Conservation (phyloP, 768 basidiomycete genomes). For the Russula virescens region DNA sequence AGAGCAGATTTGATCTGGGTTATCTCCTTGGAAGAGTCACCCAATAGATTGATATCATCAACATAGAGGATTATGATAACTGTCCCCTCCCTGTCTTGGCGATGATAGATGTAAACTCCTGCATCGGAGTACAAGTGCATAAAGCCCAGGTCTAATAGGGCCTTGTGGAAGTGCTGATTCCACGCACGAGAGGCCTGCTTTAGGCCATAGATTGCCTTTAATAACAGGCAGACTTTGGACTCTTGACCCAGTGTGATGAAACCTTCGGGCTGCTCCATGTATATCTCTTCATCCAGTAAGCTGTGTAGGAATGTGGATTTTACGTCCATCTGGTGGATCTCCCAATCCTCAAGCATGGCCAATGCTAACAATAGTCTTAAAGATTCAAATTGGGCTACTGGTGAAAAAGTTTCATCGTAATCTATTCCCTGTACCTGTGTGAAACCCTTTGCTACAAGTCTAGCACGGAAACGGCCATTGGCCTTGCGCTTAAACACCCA, state of each 20-base stretch:
- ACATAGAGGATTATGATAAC: neutral
- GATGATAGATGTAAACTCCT: neutral
- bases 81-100: too few relatives aligned
- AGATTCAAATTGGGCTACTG: too few relatives aligned
- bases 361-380: too few relatives aligned
- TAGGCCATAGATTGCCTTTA: neutral
- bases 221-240: neutral
- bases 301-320: neutral
- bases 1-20: neutral
- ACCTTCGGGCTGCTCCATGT: neutral
- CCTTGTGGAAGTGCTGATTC: neutral
- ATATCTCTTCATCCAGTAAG: neutral
- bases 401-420: too few relatives aligned
- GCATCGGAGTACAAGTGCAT: neutral
- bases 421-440: too few relatives aligned
- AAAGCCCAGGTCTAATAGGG: neutral
- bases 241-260: neutral
- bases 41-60: neutral
- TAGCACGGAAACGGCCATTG: conserved; percentile 21
- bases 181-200: neutral
- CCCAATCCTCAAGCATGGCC: neutral
- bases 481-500: conserved; percentile 42
- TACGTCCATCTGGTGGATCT: neutral
- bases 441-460: too few relatives aligned
- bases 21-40: neutral